Evolutionary conservation across 495 filamentous ascomycete species (phyloP).

Genomic region (Podospora didyma): DNA sequence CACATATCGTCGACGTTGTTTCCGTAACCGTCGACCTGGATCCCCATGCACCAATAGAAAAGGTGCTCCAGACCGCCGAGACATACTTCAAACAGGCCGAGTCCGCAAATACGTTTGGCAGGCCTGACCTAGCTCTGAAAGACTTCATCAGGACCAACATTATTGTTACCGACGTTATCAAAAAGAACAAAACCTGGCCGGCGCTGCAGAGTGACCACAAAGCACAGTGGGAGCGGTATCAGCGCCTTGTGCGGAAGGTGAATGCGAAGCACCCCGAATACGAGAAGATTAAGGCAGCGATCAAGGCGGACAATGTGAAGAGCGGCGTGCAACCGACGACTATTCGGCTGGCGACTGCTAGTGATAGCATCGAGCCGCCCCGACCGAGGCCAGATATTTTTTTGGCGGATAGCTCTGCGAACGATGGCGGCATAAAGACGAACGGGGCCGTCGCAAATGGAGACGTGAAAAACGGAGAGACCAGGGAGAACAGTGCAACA

Average conservation of each 20-base stretch:
- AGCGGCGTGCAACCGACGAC: constrained; percentile 43
- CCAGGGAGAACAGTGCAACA: constrained; percentile 17
- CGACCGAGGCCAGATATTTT: neutral
- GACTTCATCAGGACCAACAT: constrained; percentile 80
- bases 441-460: neutral
- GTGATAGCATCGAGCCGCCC: neutral
- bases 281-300: constrained; percentile 58
- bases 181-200: constrained; percentile 39
- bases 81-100: constrained; percentile 47
- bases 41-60: constrained; percentile 42
- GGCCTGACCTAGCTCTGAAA: constrained; percentile 47
- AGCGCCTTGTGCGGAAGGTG: constrained; percentile 38
- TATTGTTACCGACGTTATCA: constrained; percentile 63
- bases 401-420: neutral
- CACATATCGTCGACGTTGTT: constrained; percentile 73
- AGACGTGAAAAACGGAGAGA: constrained; percentile 1
- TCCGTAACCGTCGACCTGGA: constrained; percentile 41
- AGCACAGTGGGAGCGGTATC: constrained; percentile 35
- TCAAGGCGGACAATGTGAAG: constrained; percentile 61
- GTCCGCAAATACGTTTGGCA: constrained; percentile 46
- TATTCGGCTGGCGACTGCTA: constrained; percentile 2
- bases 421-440: neutral
- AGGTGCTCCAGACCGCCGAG: constrained; percentile 48
- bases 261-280: constrained; percentile 41
- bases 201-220: constrained; percentile 20